phyloP scores from a whole-genome alignment of 2,329 filamentous ascomycete species.

The Hortaea werneckii region DNA sequence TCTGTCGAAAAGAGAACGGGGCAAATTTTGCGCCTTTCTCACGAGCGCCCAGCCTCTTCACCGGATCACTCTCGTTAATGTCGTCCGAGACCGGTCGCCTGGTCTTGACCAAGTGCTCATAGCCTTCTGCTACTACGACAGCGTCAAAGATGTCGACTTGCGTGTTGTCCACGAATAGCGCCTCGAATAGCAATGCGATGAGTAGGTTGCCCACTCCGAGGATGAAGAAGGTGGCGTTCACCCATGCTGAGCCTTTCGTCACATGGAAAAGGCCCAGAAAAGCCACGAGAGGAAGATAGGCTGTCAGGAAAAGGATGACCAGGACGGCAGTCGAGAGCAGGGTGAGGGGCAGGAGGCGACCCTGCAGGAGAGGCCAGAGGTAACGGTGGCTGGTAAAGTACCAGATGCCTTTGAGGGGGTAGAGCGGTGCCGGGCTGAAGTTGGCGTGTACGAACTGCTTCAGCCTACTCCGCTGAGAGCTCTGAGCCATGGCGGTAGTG shows the following conservation, averaged over 20 bases:
- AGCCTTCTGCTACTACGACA: conserved; percentile 61
- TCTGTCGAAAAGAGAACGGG: conserved; percentile 85
- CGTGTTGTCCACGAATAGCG: conserved; percentile 56
- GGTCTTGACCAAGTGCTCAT: conserved; percentile 54
- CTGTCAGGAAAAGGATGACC: conserved; percentile 73
- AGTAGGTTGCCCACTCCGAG: conserved; percentile 56
- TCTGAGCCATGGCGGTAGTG: background rate
- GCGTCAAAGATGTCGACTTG: conserved; percentile 77
- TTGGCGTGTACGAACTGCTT: conserved; percentile 19
- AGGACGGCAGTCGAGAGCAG: conserved; percentile 77
- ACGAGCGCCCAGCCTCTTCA: conserved; percentile 74
- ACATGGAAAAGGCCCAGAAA: conserved; percentile 86
- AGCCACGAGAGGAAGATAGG: conserved; percentile 80
- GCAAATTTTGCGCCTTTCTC: conserved; percentile 67
- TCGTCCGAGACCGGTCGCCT: conserved; percentile 55
- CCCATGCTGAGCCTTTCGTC: conserved; percentile 60
- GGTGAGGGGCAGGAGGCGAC: conserved; percentile 68
- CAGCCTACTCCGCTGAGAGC: background rate
- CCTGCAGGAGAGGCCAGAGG: conserved; percentile 70
- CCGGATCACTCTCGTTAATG: conserved; percentile 59
- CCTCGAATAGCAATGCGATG: conserved; percentile 46
- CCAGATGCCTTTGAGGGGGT: conserved; percentile 52
- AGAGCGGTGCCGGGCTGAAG: conserved; percentile 25
- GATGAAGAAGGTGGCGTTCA: conserved; percentile 78
- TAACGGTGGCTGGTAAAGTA: conserved; percentile 71